Evolutionary conservation across 148 eudicot genomes (phyloP).

Genomic region (Rhododendron simsii): DNA sequence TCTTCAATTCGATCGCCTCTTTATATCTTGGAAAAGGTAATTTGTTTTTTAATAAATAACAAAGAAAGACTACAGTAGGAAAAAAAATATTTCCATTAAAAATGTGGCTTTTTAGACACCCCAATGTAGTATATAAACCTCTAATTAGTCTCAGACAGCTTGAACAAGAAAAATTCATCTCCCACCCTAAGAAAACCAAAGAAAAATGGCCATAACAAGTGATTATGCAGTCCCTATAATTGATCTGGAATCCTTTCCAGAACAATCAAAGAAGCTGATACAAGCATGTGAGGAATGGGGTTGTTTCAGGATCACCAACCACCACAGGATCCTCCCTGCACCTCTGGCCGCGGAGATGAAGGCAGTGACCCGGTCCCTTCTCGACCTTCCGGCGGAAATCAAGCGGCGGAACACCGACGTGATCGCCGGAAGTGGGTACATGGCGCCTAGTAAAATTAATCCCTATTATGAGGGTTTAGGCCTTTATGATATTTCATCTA

Average conservation of each 20-base stretch:
- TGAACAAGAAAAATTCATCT: not conserved
- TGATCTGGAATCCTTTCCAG: constrained; percentile 34
- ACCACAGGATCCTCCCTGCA: constrained; percentile 27
- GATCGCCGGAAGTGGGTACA: constrained; percentile 58
- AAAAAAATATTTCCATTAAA: not conserved
- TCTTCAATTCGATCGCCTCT: not conserved
- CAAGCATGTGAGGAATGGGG: constrained; percentile 60
- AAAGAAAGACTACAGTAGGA: too few relatives aligned
- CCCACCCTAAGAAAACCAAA: not conserved
- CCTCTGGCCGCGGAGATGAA: constrained; percentile 61
- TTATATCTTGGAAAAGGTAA: not conserved
- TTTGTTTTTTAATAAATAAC: not conserved
- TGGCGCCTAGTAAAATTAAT: constrained; percentile 38
- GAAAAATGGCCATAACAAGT: not conserved
- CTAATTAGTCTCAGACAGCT: not conserved
- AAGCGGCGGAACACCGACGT: constrained; percentile 53
- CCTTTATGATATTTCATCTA: constrained; percentile 42
- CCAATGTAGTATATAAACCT: not conserved
- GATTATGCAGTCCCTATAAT: constrained; percentile 36
- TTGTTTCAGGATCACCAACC: constrained; percentile 59
- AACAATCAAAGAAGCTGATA: constrained; percentile 28
- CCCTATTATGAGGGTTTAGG: constrained; percentile 68
- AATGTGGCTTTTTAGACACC: not conserved
- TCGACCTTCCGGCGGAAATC: constrained; percentile 56
- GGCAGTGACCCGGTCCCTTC: constrained; percentile 26